Conservation (phyloP, 495 filamentous ascomycete genomes). For the Daldinia caldariorum region DNA sequence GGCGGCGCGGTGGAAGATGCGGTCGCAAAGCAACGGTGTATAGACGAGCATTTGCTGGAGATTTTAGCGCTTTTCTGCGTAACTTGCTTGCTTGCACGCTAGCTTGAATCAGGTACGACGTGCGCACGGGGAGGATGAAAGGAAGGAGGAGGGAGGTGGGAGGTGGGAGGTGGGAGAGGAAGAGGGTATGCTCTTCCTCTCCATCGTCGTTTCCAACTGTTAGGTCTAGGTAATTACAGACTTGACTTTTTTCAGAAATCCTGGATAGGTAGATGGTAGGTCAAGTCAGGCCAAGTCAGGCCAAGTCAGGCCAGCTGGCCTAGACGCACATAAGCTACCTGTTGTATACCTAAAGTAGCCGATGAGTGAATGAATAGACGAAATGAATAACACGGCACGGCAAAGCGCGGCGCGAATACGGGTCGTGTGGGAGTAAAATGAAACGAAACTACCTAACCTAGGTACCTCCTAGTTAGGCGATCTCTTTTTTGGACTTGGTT, state of each 20-base stretch:
- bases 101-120: constrained; percentile 6
- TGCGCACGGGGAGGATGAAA: background rate
- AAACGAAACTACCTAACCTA: background rate
- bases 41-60: constrained; percentile 31
- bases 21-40: constrained; percentile 30
- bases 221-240: background rate
- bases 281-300: too few species aligned
- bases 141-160: too few species aligned
- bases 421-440: background rate
- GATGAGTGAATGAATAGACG: constrained; percentile 2
- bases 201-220: background rate
- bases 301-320: constrained; percentile 12
- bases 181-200: too few species aligned
- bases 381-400: background rate
- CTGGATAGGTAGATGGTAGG: too few species aligned
- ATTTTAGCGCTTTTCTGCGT: background rate
- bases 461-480: background rate
- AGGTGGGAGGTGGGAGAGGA: too few species aligned
- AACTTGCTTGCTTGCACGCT: background rate
- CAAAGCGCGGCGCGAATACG: too few species aligned
- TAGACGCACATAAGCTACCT: constrained; percentile 2
- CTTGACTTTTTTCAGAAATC: too few species aligned
- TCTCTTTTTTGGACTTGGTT: constrained; percentile 12
- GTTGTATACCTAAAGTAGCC: background rate
- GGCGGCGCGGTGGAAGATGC: constrained; percentile 11